phyloP scores from a whole-genome alignment of 2,329 filamentous ascomycete species.

The Aureobasidium sp. region DNA sequence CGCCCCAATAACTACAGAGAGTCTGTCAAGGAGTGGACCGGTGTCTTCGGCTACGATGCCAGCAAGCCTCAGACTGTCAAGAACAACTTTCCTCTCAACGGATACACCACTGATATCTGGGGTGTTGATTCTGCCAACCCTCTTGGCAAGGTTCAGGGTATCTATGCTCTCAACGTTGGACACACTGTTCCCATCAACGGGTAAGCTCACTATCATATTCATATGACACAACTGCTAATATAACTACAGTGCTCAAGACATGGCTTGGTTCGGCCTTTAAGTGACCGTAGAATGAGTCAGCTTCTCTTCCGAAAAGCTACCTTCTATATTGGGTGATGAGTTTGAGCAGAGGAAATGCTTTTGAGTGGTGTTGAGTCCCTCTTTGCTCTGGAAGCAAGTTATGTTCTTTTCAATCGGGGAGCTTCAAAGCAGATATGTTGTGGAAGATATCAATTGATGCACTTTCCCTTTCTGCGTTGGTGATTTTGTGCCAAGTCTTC shows the following conservation, averaged over 20 bases:
- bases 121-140: slow-evolving; percentile 12
- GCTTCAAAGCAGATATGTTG: background rate
- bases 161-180: slow-evolving; percentile 27
- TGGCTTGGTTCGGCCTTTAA: slow-evolving; percentile 6
- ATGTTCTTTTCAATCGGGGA: background rate
- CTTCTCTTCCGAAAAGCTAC: background rate
- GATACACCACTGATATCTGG: slow-evolving; percentile 26
- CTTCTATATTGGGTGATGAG: background rate
- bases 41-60: slow-evolving; percentile 34
- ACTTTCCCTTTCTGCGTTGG: background rate
- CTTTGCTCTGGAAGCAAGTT: background rate
- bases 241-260: background rate
- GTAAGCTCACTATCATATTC: background rate
- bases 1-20: slow-evolving; percentile 48
- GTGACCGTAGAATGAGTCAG: no score
- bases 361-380: background rate
- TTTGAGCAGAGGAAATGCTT: background rate
- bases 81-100: slow-evolving; percentile 23
- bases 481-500: background rate
- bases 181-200: slow-evolving; percentile 28
- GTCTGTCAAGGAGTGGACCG: slow-evolving; percentile 48
- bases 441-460: background rate
- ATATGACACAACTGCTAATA: background rate
- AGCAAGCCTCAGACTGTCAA: slow-evolving; percentile 23
- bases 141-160: slow-evolving; percentile 23